Percentiles rank a stretch among this genome's conserved stretches.
Evolutionary conservation across 2,329 filamentous ascomycete genomes (phyloP).

Genomic region (Mollisiaceae sp.): DNA sequence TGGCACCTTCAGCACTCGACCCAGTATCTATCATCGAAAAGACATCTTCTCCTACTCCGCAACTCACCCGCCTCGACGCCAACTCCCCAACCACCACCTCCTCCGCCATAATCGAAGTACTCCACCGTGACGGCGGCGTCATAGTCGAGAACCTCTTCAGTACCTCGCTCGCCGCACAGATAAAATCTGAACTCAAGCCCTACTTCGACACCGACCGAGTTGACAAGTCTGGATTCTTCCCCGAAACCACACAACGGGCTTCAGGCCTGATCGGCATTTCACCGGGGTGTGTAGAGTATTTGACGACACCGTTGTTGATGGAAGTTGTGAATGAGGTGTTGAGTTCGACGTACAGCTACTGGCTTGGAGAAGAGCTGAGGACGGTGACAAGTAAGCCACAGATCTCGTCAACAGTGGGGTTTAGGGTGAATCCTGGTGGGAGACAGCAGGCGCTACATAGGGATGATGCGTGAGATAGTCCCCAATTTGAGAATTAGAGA

Average conservation of each 20-base stretch:
- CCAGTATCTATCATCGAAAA: slow-evolving; percentile 3
- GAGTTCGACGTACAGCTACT: slow-evolving; percentile 45
- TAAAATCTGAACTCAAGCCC: slow-evolving; percentile 46
- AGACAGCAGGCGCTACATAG: slow-evolving; percentile 47
- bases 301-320: slow-evolving; percentile 45
- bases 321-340: slow-evolving; percentile 44
- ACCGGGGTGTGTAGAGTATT: slow-evolving; percentile 46
- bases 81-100: slow-evolving; percentile 3
- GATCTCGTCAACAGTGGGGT: slow-evolving; percentile 46
- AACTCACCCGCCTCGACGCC: slow-evolving; percentile 4
- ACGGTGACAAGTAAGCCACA: slow-evolving; percentile 46
- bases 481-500: not conserved
- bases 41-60: not conserved
- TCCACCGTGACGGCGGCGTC: slow-evolving; percentile 44
- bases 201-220: slow-evolving; percentile 45
- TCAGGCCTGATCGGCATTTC: slow-evolving; percentile 47
- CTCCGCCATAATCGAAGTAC: not conserved
- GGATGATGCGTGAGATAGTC: slow-evolving; percentile 39
- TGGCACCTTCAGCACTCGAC: slow-evolving; percentile 3
- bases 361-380: slow-evolving; percentile 43
- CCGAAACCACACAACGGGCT: slow-evolving; percentile 47
- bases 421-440: slow-evolving; percentile 48
- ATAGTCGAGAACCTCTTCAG: slow-evolving; percentile 46
- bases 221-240: slow-evolving; percentile 49
- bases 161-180: slow-evolving; percentile 42